phyloP scores from a whole-genome alignment of 2,329 filamentous ascomycete genomes.

The Pseudogymnoascus sp. region DNA sequence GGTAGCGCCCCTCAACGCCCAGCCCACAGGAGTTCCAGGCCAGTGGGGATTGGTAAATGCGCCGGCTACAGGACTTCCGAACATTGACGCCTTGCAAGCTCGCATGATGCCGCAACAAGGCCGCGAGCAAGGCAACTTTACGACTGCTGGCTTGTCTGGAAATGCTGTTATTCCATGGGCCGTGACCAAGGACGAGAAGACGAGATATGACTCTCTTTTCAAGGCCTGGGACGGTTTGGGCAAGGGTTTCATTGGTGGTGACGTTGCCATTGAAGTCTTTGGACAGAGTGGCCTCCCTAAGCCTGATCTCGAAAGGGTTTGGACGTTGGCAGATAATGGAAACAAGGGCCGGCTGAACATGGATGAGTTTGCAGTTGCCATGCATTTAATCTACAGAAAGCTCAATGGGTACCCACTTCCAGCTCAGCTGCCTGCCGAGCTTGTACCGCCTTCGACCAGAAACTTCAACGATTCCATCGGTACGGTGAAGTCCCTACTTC shows the following conservation, averaged over 20 bases:
- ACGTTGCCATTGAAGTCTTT: slow-evolving; percentile 93
- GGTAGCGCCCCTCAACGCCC: slow-evolving; percentile 66
- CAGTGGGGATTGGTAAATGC: slow-evolving; percentile 99
- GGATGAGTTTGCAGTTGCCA: slow-evolving; percentile 95
- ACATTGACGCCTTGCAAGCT: slow-evolving; percentile 84
- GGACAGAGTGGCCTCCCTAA: slow-evolving; percentile 91
- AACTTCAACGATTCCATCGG: slow-evolving; percentile 91
- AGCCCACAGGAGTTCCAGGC: slow-evolving; percentile 84
- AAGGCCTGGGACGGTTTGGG: slow-evolving; percentile 91
- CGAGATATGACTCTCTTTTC: slow-evolving; percentile 90
- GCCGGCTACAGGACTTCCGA: slow-evolving; percentile 78
- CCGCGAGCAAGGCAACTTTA: slow-evolving; percentile 73
- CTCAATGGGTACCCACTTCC: slow-evolving; percentile 93
- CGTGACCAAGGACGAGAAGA: slow-evolving; percentile 97
- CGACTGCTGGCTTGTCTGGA: slow-evolving; percentile 76
- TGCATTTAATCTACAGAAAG: slow-evolving; percentile 98
- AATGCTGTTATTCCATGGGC: slow-evolving; percentile 97
- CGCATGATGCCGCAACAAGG: slow-evolving; percentile 97
- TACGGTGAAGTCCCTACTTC: slow-evolving; percentile 80
- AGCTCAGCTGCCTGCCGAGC: slow-evolving; percentile 75
- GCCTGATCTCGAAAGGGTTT: slow-evolving; percentile 80
- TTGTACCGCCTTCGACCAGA: slow-evolving; percentile 87
- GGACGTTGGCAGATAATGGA: slow-evolving; percentile 87
- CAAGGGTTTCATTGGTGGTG: slow-evolving; percentile 85
- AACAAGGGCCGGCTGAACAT: slow-evolving; percentile 92